Evolutionary conservation across 208 protist genomes (phyloP).

Genomic region (Herpetomonas samuelpessoai): DNA sequence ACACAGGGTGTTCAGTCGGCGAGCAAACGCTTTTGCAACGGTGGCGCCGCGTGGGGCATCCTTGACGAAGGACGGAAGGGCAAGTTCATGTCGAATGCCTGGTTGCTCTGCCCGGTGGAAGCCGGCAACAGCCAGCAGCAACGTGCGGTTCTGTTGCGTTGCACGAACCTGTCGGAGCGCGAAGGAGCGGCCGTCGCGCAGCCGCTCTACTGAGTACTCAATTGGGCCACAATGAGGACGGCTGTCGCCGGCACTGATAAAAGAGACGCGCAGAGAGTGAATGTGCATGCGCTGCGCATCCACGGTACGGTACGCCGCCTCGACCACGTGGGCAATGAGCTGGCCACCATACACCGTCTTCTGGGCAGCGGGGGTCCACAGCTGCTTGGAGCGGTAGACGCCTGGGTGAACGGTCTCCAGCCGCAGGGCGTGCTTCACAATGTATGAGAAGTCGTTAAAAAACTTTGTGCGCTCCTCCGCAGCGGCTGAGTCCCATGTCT

Average conservation of each 20-base stretch:
- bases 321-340: constrained; percentile 39
- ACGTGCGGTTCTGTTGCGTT: constrained; percentile 11
- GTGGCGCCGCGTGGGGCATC: neutral
- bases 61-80: constrained; percentile 3
- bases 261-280: constrained; percentile 41
- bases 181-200: constrained; percentile 34
- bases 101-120: constrained; percentile 28
- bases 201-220: constrained; percentile 20
- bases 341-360: constrained; percentile 44
- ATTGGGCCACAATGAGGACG: constrained; percentile 8
- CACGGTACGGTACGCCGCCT: constrained; percentile 34
- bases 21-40: neutral
- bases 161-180: constrained; percentile 20
- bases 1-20: neutral
- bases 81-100: constrained; percentile 24
- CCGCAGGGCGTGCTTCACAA: constrained; percentile 15
- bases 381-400: constrained; percentile 19
- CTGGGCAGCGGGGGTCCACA: constrained; percentile 27
- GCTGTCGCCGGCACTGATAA: constrained; percentile 29
- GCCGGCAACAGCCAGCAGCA: constrained; percentile 25
- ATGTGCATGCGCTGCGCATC: constrained; percentile 17
- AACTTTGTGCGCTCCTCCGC: constrained; percentile 1
- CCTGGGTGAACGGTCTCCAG: constrained; percentile 20
- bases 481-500: too few relatives aligned
- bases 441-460: constrained; percentile 15